These are phyloP conservation scores for Coemansia sp. DNA, from an alignment of 192 early-diverging fungal genomes.

Conservation along the genomic window DNA sequence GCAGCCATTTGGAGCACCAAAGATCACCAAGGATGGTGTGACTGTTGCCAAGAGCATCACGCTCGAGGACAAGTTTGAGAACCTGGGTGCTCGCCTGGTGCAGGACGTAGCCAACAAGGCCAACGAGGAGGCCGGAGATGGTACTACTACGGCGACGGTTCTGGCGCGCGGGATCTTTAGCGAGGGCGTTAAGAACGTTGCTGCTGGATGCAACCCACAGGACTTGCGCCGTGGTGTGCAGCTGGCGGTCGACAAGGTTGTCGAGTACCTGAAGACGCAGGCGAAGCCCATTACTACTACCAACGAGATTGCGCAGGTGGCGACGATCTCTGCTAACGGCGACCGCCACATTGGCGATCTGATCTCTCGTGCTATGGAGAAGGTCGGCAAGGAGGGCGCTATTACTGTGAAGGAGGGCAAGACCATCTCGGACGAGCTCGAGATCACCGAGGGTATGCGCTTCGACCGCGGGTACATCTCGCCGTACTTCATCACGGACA, in stretches of 20 bases:
- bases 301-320: slow-evolving; percentile 97
- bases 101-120: slow-evolving; percentile 99
- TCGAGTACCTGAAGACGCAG: slow-evolving; percentile 91
- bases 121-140: slow-evolving; percentile 99
- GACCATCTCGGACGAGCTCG: slow-evolving; percentile 98
- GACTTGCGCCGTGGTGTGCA: slow-evolving; percentile 96
- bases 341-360: slow-evolving; percentile 94
- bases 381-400: slow-evolving; percentile 99
- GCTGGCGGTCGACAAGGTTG: slow-evolving; percentile 90
- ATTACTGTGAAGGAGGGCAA: slow-evolving; percentile 99
- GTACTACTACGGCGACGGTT: slow-evolving; percentile 99
- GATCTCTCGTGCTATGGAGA: slow-evolving; percentile 99
- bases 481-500: slow-evolving; percentile 99
- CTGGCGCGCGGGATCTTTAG: slow-evolving; percentile 98
- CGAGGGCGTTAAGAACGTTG: slow-evolving; percentile 99
- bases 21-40: slow-evolving; percentile 99
- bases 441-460: slow-evolving; percentile 99
- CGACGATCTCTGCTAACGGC: slow-evolving; percentile 99
- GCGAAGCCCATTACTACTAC: slow-evolving; percentile 91
- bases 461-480: slow-evolving; percentile 99
- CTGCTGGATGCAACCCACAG: slow-evolving; percentile 99
- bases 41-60: slow-evolving; percentile 98
- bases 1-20: slow-evolving; percentile 96
- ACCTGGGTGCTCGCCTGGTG: slow-evolving; percentile 96
- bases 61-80: slow-evolving; percentile 98